Evolutionary conservation across 1,139 yeast genomes (phyloP).

Genomic region (Spathaspora jeffriesii): DNA sequence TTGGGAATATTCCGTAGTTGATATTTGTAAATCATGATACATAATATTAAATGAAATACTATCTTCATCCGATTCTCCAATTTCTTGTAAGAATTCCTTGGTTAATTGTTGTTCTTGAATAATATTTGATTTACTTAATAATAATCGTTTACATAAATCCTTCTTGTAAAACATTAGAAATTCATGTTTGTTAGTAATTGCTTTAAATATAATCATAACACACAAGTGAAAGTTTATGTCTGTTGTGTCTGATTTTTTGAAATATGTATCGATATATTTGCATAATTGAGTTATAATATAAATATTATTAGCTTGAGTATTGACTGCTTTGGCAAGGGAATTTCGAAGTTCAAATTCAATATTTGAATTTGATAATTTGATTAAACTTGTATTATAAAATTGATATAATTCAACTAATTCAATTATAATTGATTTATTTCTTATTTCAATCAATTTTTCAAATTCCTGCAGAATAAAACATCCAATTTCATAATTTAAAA

Average conservation of each 20-base stretch:
- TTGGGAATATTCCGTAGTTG: constrained; percentile 18
- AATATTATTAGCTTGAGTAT: constrained; percentile 19
- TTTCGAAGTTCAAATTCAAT: constrained; percentile 32
- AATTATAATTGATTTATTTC: not conserved
- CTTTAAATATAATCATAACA: constrained; percentile 30
- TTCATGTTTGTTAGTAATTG: constrained; percentile 34
- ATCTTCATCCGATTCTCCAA: constrained; percentile 40
- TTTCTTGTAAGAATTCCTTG: constrained; percentile 21
- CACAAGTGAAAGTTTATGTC: constrained; percentile 17
- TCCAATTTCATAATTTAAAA: constrained; percentile 25
- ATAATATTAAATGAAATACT: constrained; percentile 28
- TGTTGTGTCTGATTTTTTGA: constrained; percentile 17
- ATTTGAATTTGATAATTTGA: constrained; percentile 8
- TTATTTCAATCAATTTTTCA: constrained; percentile 4
- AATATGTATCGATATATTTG: constrained; percentile 34
- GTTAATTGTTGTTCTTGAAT: constrained; percentile 27
- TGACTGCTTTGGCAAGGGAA: constrained; percentile 25
- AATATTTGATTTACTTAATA: constrained; percentile 24
- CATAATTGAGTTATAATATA: constrained; percentile 26
- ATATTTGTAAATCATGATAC: constrained; percentile 31
- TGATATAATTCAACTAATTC: constrained; percentile 4
- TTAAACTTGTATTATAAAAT: not conserved
- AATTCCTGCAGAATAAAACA: constrained; percentile 5
- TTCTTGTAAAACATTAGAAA: constrained; percentile 32
- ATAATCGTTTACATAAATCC: constrained; percentile 38